Evolutionary conservation across 257 asterid genomes (phyloP).

Genomic region (Eucommia ulmoides): DNA sequence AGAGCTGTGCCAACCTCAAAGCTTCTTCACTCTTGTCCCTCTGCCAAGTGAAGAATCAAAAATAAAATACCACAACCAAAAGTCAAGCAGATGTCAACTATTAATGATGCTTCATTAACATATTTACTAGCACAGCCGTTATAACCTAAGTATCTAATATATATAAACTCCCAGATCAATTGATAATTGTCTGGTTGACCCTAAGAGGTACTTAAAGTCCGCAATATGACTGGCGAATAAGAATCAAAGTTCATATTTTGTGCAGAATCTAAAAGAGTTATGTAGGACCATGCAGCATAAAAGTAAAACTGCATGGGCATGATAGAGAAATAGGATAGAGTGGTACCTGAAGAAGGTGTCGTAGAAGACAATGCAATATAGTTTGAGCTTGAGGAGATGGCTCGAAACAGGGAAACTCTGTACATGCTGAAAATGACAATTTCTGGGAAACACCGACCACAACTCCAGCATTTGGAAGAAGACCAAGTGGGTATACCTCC

Average conservation of each 20-base stretch:
- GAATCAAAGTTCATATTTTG: too few relatives aligned
- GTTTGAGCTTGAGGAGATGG: constrained; percentile 99
- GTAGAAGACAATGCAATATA: constrained; percentile 88
- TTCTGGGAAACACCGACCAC: constrained; percentile 99
- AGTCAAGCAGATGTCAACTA: too few relatives aligned
- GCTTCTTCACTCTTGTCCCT: constrained; percentile 96
- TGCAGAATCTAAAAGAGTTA: too few relatives aligned
- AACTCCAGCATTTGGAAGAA: constrained; percentile 93
- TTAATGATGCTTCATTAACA: background rate
- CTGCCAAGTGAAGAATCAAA: constrained; percentile 22
- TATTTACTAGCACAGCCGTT: too few relatives aligned
- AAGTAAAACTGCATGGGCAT: background rate
- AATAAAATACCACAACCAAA: constrained; percentile 9
- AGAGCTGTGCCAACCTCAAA: constrained; percentile 72
- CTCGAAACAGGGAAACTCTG: constrained; percentile 99
- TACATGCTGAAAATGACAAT: constrained; percentile 94
- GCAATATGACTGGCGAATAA: too few relatives aligned
- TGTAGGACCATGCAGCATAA: too few relatives aligned
- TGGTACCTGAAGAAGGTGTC: constrained; percentile 98
- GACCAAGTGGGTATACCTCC: constrained; percentile 97
- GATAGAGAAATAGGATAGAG: background rate
- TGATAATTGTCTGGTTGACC: background rate
- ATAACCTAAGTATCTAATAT: too few relatives aligned
- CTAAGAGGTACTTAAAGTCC: too few relatives aligned
- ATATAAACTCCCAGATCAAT: background rate